phyloP scores from a whole-genome alignment of 805 yeast genomes.

The Pichia kluyveri region DNA sequence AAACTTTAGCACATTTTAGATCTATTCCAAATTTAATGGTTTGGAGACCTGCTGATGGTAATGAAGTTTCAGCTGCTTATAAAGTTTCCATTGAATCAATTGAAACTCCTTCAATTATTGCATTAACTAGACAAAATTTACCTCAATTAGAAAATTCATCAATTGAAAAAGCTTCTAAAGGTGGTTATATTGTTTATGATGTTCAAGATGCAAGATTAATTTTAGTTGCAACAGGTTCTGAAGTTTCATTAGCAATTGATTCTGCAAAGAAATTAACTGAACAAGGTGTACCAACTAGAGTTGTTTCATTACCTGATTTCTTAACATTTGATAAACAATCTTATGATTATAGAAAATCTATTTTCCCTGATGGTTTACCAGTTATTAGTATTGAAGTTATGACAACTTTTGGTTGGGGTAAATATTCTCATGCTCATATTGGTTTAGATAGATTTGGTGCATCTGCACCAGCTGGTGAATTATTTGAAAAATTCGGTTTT shows the following conservation, averaged over 20 bases:
- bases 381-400: conserved; percentile 89
- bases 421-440: conserved; percentile 92
- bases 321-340: conserved; percentile 81
- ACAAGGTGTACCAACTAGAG: conserved; percentile 63
- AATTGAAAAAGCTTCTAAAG: conserved; percentile 84
- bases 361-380: conserved; percentile 93
- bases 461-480: conserved; percentile 79
- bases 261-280: conserved; percentile 66
- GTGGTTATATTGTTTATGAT: conserved; percentile 77
- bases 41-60: conserved; percentile 94
- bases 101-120: conserved; percentile 64
- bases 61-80: conserved; percentile 81
- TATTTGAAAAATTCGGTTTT: conserved; percentile 81
- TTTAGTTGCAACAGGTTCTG: conserved; percentile 90
- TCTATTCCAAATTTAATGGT: conserved; percentile 75
- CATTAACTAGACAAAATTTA: conserved; percentile 77
- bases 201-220: conserved; percentile 60
- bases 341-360: conserved; percentile 68
- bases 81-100: conserved; percentile 51
- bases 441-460: conserved; percentile 96
- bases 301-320: conserved; percentile 93
- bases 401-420: conserved; percentile 87
- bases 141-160: conserved; percentile 92
- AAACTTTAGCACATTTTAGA: conserved; percentile 79
- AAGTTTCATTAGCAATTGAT: conserved; percentile 74